Base-by-base conservation (phyloP, 371 early-diverging fungal genomes). In the Quaeritorhiza haematococci region DNA sequence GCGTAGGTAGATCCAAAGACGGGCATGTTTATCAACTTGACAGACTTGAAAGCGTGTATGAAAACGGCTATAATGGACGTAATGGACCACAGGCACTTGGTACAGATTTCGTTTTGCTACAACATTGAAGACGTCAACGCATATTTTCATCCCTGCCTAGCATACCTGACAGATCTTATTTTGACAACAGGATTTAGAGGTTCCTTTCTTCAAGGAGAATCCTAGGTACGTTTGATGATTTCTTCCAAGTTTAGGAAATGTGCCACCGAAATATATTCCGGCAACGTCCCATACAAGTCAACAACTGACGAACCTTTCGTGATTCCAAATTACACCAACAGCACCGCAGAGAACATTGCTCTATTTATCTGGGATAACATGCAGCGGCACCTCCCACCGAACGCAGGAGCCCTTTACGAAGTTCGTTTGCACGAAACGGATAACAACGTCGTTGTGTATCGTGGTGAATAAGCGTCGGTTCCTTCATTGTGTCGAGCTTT, bases 261-360 rank as follows among this genome's bases (percentile, higher is more conserved):
- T n/a, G n/a, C n/a, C n/a, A n/a, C n/a, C n/a, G n/a, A n/a, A n/a
- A n/a, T n/a, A n/a, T n/a, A 38, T n/a, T 13, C 38, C 38, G 13
- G 10, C 38, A 38, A 23, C 10, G 27, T 7, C 10, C 46, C 6
- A 7, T 7, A 27, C 23, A 19, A 45, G 7, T 10, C 21, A 10
- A 10, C 10, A 21, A 27, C 7, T 45, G 27, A 27, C 27, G 23
- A 7, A 23, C 10, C 7, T 19, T 6, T 21, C 23, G 23, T 21
- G 10, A 21, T 27, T 23, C 46, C 21, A 21, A 7, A 7, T 45
- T 27, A 21, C n/a, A 10, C 38, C 26, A 3, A 1, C 51, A 71
- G 93, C 69, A 94, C 94, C 15, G 86, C 90, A 13, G 94, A 94
- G 72, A 92, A 92, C 68, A 66, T 94, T 42, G 91, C 91, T 0